Percentiles rank a stretch among this genome's conserved stretches.
These are phyloP conservation scores for Lachnellula suecica DNA, from an alignment of 2,329 filamentous ascomycete genomes.

Conservation along the genomic window DNA sequence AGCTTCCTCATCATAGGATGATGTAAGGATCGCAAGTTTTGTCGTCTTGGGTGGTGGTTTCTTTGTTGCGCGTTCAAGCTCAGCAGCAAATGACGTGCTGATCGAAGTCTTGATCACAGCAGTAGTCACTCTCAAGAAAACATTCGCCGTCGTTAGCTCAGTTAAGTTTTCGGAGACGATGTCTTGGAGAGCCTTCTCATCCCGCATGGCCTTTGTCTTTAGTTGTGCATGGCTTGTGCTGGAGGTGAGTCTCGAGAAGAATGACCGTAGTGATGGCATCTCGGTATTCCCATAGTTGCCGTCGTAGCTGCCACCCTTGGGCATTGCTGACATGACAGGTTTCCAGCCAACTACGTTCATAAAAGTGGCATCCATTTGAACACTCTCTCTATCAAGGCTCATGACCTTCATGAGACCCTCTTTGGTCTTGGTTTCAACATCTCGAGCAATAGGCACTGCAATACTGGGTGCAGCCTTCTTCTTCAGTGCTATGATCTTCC, in stretches of 20 bases:
- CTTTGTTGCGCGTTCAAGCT: conserved; percentile 93
- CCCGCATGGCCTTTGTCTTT: conserved; percentile 56
- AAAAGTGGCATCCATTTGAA: conserved; percentile 88
- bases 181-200: conserved; percentile 63
- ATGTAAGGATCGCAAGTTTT: conserved; percentile 82
- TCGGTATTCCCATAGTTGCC: conserved; percentile 47
- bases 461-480: conserved; percentile 85
- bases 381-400: conserved; percentile 79
- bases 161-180: conserved; percentile 70
- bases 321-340: conserved; percentile 40
- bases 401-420: conserved; percentile 86
- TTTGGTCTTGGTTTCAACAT: conserved; percentile 78
- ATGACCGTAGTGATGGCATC: conserved; percentile 67
- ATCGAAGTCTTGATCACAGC: conserved; percentile 79
- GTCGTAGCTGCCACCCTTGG: conserved; percentile 28
- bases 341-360: conserved; percentile 90
- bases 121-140: conserved; percentile 86
- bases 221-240: conserved; percentile 48
- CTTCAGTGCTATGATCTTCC: conserved; percentile 71
- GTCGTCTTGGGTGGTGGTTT: conserved; percentile 91
- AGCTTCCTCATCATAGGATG: conserved; percentile 82
- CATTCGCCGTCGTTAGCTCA: conserved; percentile 68
- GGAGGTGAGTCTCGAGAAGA: conserved; percentile 76
- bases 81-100: conserved; percentile 68
- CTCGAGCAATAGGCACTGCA: conserved; percentile 70